Evolutionary conservation across 75 land plant species (phyloP), one percentile per base, ranked within the genome.

Genomic region (Ceratopteris richardii): DNA sequence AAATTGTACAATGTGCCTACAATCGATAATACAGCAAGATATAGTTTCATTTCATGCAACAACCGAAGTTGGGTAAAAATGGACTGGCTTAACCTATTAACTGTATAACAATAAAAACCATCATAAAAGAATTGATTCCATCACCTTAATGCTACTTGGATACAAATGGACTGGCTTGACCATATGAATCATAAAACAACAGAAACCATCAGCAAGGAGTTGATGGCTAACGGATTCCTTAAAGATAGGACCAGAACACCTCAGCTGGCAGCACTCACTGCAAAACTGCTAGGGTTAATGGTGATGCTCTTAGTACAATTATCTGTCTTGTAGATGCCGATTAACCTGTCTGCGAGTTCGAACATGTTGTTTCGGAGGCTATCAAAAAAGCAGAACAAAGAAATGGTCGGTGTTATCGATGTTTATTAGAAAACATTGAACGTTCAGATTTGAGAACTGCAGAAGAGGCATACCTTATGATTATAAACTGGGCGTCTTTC

Each of bases 271-370:
- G 70, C 68, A 27, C 73, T 66, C 13, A 77, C 72, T 17, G 57
- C 69, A 75, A 93, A 93, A 65, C 90, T 82, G 22, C 79, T 74
- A 1, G 95, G 98, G 57, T 93, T 72, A 55, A 93, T 93, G 36
- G 95, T 80, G 25, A 93, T 83, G 68, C 98, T 93, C 68, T 93
- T 93, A 0, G 98, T 93, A 87, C 98, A 93, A 57, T 93, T 93
- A 53, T 88, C 87, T 29, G 98, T 88, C 66, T 93, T 93, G 74
- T 93, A 93, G 11, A 93, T 93, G 24, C 98, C 98, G 44, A 93
- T 84, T 31, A 93, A 76, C 50, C 95, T 71, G 66, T 93, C 98
- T 9, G 98, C 95, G 26, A 93, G 72, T 64, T 93, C 98, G 54
- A 93, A 93, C 98, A 93, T 93, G 69, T 88, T 88, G 71, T 93